A percentile compares a stretch with the other conserved stretches of the same genome.
These are phyloP conservation scores for Stagonosporopsis vannaccii DNA, from an alignment of 2,329 filamentous ascomycete species.

Conservation along the genomic window DNA sequence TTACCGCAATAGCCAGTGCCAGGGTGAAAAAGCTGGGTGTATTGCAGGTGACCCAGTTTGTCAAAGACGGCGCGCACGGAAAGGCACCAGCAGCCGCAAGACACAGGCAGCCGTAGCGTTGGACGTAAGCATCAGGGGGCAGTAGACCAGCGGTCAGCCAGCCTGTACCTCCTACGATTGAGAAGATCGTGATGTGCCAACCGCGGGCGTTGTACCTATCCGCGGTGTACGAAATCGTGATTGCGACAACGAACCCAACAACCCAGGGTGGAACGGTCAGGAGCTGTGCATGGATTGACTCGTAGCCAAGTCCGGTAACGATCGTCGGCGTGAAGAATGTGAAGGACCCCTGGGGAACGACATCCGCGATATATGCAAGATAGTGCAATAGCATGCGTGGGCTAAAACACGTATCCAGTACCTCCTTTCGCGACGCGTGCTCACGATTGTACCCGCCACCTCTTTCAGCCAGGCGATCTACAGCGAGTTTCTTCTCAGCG, in stretches of 20 bases:
- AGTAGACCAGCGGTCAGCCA: slow-evolving; percentile 45
- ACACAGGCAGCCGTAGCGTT: slow-evolving; percentile 49
- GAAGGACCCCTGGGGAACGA: slow-evolving; percentile 41
- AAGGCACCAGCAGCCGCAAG: slow-evolving; percentile 50
- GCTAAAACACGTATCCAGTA: slow-evolving; percentile 47
- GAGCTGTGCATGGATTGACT: slow-evolving; percentile 50
- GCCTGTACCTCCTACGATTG: slow-evolving; percentile 38
- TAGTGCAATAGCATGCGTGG: slow-evolving; percentile 52
- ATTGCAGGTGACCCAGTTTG: slow-evolving; percentile 52
- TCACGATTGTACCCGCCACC: slow-evolving; percentile 50
- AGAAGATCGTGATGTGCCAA: slow-evolving; percentile 33
- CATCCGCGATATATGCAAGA: slow-evolving; percentile 32
- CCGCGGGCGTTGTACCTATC: slow-evolving; percentile 29
- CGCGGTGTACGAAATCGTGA: slow-evolving; percentile 33
- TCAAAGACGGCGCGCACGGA: slow-evolving; percentile 47
- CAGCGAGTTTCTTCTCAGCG: slow-evolving; percentile 47
- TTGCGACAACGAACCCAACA: slow-evolving; percentile 41
- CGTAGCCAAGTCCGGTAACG: slow-evolving; percentile 53
- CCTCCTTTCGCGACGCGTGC: slow-evolving; percentile 46
- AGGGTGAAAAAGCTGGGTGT: slow-evolving; percentile 49
- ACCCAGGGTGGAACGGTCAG: slow-evolving; percentile 51
- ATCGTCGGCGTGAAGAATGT: slow-evolving; percentile 57
- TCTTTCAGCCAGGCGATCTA: slow-evolving; percentile 47
- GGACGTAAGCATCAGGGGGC: slow-evolving; percentile 27
- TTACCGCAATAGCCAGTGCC: slow-evolving; percentile 48